A percentile compares a stretch with the other conserved stretches of the same genome.
These are phyloP conservation scores for Phytophthora hybrid DNA, from an alignment of 352 stramenopile species.

Conservation along the genomic window DNA sequence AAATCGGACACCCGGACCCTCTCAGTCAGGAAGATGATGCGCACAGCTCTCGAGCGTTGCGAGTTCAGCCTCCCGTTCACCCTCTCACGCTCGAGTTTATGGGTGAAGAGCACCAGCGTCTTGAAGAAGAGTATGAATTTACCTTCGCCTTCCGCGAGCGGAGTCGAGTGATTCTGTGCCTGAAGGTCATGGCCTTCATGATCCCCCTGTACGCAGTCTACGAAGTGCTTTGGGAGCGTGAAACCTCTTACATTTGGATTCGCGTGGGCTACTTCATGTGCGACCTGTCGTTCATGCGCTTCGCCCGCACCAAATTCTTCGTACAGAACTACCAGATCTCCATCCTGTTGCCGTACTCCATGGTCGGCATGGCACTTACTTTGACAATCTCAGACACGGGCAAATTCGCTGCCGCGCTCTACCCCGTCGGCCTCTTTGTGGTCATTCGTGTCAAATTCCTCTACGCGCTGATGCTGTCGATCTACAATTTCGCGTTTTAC, in stretches of 20 bases:
- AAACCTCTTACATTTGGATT: slow-evolving; percentile 72
- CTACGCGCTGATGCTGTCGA: slow-evolving; percentile 73
- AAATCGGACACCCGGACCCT: slow-evolving; percentile 76
- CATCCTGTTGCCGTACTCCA: slow-evolving; percentile 75
- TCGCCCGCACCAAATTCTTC: slow-evolving; percentile 75
- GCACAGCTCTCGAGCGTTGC: slow-evolving; percentile 66
- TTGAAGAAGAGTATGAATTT: slow-evolving; percentile 80
- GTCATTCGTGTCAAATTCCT: slow-evolving; percentile 89
- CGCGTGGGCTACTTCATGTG: slow-evolving; percentile 74
- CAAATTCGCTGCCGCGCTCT: slow-evolving; percentile 84
- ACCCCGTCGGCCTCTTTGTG: slow-evolving; percentile 82
- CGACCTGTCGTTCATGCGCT: slow-evolving; percentile 75
- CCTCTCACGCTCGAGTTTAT: slow-evolving; percentile 87
- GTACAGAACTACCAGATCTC: slow-evolving; percentile 78
- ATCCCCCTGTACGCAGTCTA: slow-evolving; percentile 79
- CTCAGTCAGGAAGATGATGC: slow-evolving; percentile 72
- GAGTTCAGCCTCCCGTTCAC: slow-evolving; percentile 75
- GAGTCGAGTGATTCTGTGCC: slow-evolving; percentile 67
- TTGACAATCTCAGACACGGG: slow-evolving; percentile 86
- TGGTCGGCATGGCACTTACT: slow-evolving; percentile 80
- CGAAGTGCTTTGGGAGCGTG: slow-evolving; percentile 70
- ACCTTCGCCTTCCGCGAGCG: slow-evolving; percentile 79
- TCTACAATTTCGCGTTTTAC: slow-evolving; percentile 88
- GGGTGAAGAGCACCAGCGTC: slow-evolving; percentile 80
- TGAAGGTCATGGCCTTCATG: slow-evolving; percentile 79